Evolutionary conservation across 108 stramenopile genomes (phyloP).

Genomic region (Cafeteria roenbergensis): DNA sequence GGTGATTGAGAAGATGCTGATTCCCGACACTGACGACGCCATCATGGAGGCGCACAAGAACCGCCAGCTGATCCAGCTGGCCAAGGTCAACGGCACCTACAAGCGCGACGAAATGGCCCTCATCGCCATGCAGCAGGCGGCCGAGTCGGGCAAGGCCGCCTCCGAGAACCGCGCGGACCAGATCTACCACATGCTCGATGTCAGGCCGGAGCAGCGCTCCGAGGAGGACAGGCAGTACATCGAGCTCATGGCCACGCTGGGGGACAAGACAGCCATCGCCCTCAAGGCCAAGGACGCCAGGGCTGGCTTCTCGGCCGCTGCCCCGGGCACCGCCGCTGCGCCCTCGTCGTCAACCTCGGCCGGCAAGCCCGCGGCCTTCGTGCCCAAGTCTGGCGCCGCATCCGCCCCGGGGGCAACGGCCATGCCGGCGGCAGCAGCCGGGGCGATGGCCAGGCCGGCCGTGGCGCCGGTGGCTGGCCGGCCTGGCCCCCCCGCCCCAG

Average conservation of each 20-base stretch:
- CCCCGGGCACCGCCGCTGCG: too few relatives aligned
- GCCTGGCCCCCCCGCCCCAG: too few relatives aligned
- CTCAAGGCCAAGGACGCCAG: background rate
- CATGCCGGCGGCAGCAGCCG: too few relatives aligned
- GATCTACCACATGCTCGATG: background rate
- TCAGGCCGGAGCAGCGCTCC: background rate
- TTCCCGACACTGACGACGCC: conserved; percentile 89
- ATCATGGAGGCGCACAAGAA: conserved; percentile 94
- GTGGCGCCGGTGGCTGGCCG: too few relatives aligned
- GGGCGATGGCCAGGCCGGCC: too few relatives aligned
- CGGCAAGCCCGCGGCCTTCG: too few relatives aligned
- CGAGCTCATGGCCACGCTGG: background rate
- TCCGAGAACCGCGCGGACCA: background rate
- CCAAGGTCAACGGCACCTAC: conserved; percentile 91
- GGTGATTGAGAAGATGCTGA: conserved; percentile 77
- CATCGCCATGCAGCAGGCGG: background rate
- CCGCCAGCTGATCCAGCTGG: conserved; percentile 79
- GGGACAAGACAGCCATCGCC: background rate
- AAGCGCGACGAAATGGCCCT: background rate
- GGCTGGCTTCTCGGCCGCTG: too few relatives aligned
- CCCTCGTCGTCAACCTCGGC: too few relatives aligned
- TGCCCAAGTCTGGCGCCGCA: too few relatives aligned
- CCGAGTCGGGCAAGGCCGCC: background rate
- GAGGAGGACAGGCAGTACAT: background rate
- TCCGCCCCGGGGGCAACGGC: too few relatives aligned